A percentile compares a stretch with the other conserved stretches of the same genome.
phyloP scores from a whole-genome alignment of 768 basidiomycete species.

The Leccinum obscurum region DNA sequence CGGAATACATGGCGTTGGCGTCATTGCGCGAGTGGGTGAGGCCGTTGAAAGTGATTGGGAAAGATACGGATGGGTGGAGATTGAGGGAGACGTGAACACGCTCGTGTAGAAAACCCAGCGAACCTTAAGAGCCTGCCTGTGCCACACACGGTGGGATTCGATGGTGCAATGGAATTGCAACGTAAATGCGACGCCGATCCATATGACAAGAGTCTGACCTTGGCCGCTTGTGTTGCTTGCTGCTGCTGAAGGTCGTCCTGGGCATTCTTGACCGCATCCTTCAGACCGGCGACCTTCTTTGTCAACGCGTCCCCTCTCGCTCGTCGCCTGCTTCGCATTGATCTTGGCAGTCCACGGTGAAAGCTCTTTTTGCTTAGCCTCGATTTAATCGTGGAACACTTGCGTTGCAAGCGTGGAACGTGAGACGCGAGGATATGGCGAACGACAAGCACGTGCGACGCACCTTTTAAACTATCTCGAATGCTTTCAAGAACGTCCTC shows the following conservation, averaged over 20 bases:
- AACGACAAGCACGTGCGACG: background rate
- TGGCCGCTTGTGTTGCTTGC: slow-evolving; percentile 48
- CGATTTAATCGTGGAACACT: slow-evolving; percentile 93
- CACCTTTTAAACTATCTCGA: slow-evolving; percentile 83
- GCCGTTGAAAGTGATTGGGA: slow-evolving; percentile 2
- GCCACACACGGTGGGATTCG: slow-evolving; percentile 22
- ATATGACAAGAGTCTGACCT: slow-evolving; percentile 44
- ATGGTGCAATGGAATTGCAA: background rate
- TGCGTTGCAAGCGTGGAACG: slow-evolving; percentile 44
- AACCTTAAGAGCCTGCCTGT: slow-evolving; percentile 23
- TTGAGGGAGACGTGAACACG: slow-evolving; percentile 8
- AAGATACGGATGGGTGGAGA: slow-evolving; percentile 5
- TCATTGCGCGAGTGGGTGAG: slow-evolving; percentile 30
- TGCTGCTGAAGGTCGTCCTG: slow-evolving; percentile 46
- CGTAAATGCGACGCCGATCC: background rate
- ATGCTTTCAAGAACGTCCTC: slow-evolving; percentile 84
- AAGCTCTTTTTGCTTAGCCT: slow-evolving; percentile 88
- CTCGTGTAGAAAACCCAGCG: slow-evolving; percentile 11
- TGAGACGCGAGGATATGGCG: slow-evolving; percentile 14
- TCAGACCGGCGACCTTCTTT: slow-evolving; percentile 67
- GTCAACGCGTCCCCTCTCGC: slow-evolving; percentile 82
- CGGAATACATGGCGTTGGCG: slow-evolving; percentile 51
- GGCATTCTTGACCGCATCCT: slow-evolving; percentile 50
- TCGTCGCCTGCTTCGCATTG: slow-evolving; percentile 76
- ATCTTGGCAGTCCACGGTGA: slow-evolving; percentile 96